Conservation (phyloP, 148 eudicot species). For the Rhododendron kiyosumense region DNA sequence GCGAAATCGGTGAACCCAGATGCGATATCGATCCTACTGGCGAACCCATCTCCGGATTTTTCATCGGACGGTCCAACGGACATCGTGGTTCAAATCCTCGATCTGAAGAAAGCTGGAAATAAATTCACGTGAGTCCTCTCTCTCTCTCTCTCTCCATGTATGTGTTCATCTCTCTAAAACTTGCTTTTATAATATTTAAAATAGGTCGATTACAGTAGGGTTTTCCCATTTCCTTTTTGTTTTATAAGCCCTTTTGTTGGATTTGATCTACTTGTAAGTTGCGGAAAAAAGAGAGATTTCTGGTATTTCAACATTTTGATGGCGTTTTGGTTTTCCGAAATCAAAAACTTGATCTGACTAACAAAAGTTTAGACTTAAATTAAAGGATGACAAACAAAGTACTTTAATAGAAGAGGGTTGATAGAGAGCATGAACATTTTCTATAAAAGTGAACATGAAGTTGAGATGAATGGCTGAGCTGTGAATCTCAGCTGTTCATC, state of each 20-base stretch:
- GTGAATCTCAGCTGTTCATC: too few species aligned
- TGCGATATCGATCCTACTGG: constrained; percentile 55
- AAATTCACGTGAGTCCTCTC: constrained; percentile 42
- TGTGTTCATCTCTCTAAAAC: not conserved
- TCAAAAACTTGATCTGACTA: not conserved
- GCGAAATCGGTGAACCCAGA: constrained; percentile 47
- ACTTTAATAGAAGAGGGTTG: too few species aligned
- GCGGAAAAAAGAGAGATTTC: not conserved
- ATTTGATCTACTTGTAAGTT: not conserved
- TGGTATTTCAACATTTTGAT: not conserved
- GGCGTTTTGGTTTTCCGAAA: not conserved
- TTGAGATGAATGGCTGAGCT: too few species aligned
- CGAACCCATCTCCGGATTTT: constrained; percentile 78
- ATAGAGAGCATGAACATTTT: too few species aligned
- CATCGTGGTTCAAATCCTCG: constrained; percentile 69
- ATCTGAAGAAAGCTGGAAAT: constrained; percentile 62
- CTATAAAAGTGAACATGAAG: too few species aligned
- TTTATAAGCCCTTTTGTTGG: not conserved
- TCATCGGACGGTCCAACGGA: constrained; percentile 37
- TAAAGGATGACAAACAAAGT: not conserved
- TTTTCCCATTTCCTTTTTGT: not conserved
- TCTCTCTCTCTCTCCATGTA: not conserved
- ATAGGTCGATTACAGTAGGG: not conserved
- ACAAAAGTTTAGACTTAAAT: not conserved
- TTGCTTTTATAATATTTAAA: not conserved